Evolutionary conservation across 345 rosid species (phyloP).

Genomic region (Isatis tinctoria): DNA sequence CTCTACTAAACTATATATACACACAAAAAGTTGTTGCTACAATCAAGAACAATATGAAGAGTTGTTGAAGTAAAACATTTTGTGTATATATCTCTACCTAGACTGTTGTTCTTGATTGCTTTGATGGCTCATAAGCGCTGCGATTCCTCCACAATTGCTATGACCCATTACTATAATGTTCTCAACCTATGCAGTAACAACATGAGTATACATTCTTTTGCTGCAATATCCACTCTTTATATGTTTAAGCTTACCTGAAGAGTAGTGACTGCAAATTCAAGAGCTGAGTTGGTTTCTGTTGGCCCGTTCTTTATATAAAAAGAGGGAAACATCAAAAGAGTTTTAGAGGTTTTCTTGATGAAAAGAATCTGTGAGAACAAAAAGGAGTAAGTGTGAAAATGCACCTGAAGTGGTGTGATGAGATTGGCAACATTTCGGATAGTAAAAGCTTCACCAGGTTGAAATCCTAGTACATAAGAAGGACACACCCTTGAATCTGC

Average conservation of each 20-base stretch:
- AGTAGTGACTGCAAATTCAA: constrained; percentile 78
- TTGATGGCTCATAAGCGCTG: constrained; percentile 74
- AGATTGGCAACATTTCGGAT: constrained; percentile 92
- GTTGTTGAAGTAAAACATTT: neutral
- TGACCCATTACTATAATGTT: constrained; percentile 82
- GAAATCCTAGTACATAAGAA: constrained; percentile 76
- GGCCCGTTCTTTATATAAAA: constrained; percentile 58
- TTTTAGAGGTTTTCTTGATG: neutral
- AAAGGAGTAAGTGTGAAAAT: neutral
- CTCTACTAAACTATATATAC: constrained; percentile 53
- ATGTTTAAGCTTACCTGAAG: constrained; percentile 51
- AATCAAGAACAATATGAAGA: neutral
- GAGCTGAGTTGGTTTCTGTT: constrained; percentile 92
- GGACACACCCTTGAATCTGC: constrained; percentile 96
- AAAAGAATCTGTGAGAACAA: neutral
- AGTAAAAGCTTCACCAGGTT: constrained; percentile 91
- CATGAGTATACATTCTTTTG: neutral
- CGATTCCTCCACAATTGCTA: constrained; percentile 88
- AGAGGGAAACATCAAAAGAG: neutral
- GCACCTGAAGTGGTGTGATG: constrained; percentile 75
- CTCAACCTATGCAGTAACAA: constrained; percentile 55
- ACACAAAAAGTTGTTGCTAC: neutral
- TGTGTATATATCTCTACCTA: constrained; percentile 41
- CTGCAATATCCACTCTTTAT: neutral
- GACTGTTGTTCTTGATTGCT: constrained; percentile 47